Evolutionary conservation across 805 yeast genomes (phyloP).

Genomic region (Lachancea nothofagi): DNA sequence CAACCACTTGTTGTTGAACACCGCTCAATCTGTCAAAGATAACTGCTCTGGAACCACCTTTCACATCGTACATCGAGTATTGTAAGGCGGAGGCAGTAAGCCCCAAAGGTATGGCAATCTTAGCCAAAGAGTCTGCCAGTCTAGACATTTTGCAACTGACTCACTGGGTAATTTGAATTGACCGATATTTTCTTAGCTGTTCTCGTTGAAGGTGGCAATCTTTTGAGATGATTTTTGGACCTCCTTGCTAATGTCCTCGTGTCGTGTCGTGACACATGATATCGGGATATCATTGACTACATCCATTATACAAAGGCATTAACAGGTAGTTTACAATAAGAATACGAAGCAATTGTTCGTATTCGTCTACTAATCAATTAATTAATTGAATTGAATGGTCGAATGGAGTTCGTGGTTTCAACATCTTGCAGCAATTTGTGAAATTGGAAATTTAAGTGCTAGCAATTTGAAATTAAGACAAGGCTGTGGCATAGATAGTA

Average conservation of each 20-base stretch:
- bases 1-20: conserved; percentile 80
- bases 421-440: too few relatives aligned
- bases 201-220: not conserved
- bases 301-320: too few relatives aligned
- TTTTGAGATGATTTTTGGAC: not conserved
- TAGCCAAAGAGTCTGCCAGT: conserved; percentile 27
- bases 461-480: too few relatives aligned
- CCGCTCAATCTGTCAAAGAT: conserved; percentile 89
- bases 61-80: conserved; percentile 86
- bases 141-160: conserved; percentile 13
- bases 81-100: conserved; percentile 66
- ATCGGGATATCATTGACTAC: not conserved
- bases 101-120: conserved; percentile 67
- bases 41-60: conserved; percentile 94
- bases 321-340: too few relatives aligned
- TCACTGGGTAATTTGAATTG: not conserved
- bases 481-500: too few relatives aligned
- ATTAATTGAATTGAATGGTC: too few relatives aligned
- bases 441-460: too few relatives aligned
- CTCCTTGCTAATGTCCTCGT: not conserved
- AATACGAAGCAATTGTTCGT: too few relatives aligned
- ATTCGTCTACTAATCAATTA: too few relatives aligned
- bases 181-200: not conserved
- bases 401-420: too few relatives aligned
- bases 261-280: not conserved